These are phyloP conservation scores for Chlorella sp. DNA, from an alignment of 139 green algal species.

Conservation along the genomic window DNA sequence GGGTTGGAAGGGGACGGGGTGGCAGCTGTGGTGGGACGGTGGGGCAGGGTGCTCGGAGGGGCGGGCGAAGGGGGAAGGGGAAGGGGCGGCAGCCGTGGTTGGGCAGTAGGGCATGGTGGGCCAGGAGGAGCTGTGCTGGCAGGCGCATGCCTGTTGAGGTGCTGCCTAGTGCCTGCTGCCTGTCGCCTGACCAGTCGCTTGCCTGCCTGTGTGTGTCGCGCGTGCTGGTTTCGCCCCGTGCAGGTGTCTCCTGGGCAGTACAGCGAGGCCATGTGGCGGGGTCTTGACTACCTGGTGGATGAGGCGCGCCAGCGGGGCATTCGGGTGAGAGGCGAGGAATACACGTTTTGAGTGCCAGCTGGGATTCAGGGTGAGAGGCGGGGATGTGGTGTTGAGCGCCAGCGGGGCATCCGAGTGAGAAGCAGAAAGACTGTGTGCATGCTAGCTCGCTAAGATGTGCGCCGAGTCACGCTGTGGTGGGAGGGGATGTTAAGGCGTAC, in stretches of 20 bases:
- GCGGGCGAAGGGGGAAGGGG: background rate
- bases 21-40: background rate
- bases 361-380: no score
- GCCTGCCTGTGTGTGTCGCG: background rate
- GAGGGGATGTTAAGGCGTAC: no score
- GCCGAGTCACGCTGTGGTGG: no score
- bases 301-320: conserved; percentile 45
- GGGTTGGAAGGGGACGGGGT: background rate
- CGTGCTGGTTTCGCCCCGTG: conserved; percentile 15
- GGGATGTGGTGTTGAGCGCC: no score
- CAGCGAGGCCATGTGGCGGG: conserved; percentile 56
- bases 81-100: background rate
- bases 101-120: no score
- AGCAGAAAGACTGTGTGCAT: no score
- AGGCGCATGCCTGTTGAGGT: background rate
- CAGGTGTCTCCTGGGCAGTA: conserved; percentile 55
- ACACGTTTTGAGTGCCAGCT: no score
- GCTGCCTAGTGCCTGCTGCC: background rate
- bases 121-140: no score
- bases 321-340: background rate
- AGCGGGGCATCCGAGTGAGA: no score
- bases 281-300: conserved; percentile 62
- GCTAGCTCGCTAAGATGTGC: no score
- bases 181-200: background rate
- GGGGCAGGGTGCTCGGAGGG: background rate